These are phyloP conservation scores for Lipomyces kockii DNA, from an alignment of 805 yeast species.

Conservation along the genomic window DNA sequence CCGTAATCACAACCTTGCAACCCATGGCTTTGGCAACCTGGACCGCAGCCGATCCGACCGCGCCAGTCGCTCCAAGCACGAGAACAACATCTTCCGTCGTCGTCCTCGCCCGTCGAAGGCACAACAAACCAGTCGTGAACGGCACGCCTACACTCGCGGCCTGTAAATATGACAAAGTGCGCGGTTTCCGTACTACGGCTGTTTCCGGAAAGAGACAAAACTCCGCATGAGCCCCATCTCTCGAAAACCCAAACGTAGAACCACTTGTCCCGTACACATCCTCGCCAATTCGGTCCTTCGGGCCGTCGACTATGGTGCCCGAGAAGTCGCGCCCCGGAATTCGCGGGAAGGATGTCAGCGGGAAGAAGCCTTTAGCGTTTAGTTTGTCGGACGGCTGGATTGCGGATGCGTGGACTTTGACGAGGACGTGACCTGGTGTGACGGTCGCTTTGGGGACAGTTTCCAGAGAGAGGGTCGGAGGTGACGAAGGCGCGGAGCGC, in stretches of 20 bases:
- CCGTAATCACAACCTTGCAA: constrained; percentile 1
- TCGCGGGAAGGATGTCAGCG: not conserved
- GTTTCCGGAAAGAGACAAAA: not conserved
- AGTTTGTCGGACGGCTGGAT: not conserved
- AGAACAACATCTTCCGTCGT: not conserved
- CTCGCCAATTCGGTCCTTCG: not conserved
- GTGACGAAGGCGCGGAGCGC: not conserved
- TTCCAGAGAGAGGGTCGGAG: not conserved
- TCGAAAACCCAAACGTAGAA: not conserved
- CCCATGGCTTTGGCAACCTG: constrained; percentile 3
- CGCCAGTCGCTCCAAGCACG: constrained; percentile 3
- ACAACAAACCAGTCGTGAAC: not conserved
- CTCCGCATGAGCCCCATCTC: not conserved
- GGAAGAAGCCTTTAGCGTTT: not conserved
- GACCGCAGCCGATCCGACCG: constrained; percentile 2
- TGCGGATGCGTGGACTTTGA: constrained; percentile 1
- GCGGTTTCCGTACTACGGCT: not conserved
- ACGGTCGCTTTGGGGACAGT: not conserved
- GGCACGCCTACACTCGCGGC: constrained; percentile 4
- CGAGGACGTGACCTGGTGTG: not conserved
- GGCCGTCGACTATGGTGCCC: not conserved
- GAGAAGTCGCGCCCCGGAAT: constrained; percentile 3
- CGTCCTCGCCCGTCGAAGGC: not conserved
- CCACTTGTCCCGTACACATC: constrained; percentile 5
- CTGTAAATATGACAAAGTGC: not conserved